Conservation (phyloP, 768 basidiomycete genomes). For the Psilocybe sp. region DNA sequence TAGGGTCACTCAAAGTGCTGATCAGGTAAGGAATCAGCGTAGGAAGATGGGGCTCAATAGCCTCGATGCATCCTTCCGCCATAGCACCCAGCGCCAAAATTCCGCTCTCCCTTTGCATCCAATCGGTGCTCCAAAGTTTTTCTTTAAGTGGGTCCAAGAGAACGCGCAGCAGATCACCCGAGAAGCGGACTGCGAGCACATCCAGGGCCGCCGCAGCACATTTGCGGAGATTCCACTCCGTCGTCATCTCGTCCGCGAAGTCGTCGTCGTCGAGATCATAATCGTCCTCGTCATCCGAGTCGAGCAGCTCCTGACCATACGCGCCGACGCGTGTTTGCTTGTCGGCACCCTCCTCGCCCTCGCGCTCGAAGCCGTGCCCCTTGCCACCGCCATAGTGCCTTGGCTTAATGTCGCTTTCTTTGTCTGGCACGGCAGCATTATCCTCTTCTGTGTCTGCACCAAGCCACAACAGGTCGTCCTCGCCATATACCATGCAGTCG, state of each 20-base stretch:
- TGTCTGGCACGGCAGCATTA: slow-evolving; percentile 81
- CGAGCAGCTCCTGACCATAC: slow-evolving; percentile 79
- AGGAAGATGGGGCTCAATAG: slow-evolving; percentile 92
- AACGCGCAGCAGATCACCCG: slow-evolving; percentile 84
- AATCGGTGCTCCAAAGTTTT: slow-evolving; percentile 89
- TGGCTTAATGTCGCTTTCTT: slow-evolving; percentile 94
- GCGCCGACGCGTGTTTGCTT: slow-evolving; percentile 51
- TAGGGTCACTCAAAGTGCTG: slow-evolving; percentile 84
- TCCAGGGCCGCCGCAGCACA: slow-evolving; percentile 97
- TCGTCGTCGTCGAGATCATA: slow-evolving; percentile 86
- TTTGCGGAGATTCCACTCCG: slow-evolving; percentile 98
- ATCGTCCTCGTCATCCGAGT: slow-evolving; percentile 87
- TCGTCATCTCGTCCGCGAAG: slow-evolving; percentile 94
- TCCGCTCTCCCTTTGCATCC: slow-evolving; percentile 93
- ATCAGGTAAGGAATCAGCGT: slow-evolving; percentile 92
- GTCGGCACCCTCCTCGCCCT: slow-evolving; percentile 41
- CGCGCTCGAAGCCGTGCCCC: slow-evolving; percentile 81
- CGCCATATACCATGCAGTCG: slow-evolving; percentile 96
- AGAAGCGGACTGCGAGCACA: slow-evolving; percentile 92
- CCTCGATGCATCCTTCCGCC: slow-evolving; percentile 98
- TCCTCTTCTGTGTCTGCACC: slow-evolving; percentile 87
- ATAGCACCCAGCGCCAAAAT: slow-evolving; percentile 96
- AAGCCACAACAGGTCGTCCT: slow-evolving; percentile 93
- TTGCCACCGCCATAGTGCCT: slow-evolving; percentile 81
- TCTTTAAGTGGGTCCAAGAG: slow-evolving; percentile 88